Conservation (phyloP, 2,329 filamentous ascomycete genomes). For the Pyrenochaeta sp. region DNA sequence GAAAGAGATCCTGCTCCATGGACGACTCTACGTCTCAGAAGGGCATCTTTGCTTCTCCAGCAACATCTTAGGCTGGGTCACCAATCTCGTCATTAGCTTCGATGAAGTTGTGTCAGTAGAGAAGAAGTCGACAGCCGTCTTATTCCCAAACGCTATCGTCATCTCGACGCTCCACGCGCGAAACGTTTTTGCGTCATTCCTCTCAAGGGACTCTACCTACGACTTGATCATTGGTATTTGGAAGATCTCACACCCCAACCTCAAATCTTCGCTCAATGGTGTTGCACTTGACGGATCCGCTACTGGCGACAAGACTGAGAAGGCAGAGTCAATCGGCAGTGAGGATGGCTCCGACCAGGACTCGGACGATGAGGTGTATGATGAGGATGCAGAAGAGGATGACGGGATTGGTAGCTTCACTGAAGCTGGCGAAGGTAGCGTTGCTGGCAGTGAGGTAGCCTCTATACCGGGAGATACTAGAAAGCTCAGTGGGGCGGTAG, state of each 20-base stretch:
- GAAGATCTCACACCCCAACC: slow-evolving; percentile 92
- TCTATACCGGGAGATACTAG: slow-evolving; percentile 64
- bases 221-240: slow-evolving; percentile 97
- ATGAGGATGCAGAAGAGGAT: slow-evolving; percentile 80
- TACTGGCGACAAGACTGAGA: slow-evolving; percentile 89
- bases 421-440: slow-evolving; percentile 63
- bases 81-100: slow-evolving; percentile 96
- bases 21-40: slow-evolving; percentile 93
- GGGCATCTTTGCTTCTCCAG: slow-evolving; percentile 98
- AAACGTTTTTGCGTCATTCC: slow-evolving; percentile 94
- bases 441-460: slow-evolving; percentile 62
- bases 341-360: slow-evolving; percentile 64
- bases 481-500: slow-evolving; percentile 71
- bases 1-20: slow-evolving; percentile 92
- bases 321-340: slow-evolving; percentile 69
- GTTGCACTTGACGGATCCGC: slow-evolving; percentile 77
- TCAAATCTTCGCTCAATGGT: slow-evolving; percentile 91
- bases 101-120: slow-evolving; percentile 97
- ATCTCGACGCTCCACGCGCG: slow-evolving; percentile 95
- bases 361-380: slow-evolving; percentile 79
- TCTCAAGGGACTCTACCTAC: slow-evolving; percentile 94
- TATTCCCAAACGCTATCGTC: slow-evolving; percentile 97
- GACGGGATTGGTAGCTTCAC: slow-evolving; percentile 71
- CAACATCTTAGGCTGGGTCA: slow-evolving; percentile 98
- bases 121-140: slow-evolving; percentile 91